Evolutionary conservation across 2,329 filamentous ascomycete genomes (phyloP).

Genomic region (Monascus ruber): DNA sequence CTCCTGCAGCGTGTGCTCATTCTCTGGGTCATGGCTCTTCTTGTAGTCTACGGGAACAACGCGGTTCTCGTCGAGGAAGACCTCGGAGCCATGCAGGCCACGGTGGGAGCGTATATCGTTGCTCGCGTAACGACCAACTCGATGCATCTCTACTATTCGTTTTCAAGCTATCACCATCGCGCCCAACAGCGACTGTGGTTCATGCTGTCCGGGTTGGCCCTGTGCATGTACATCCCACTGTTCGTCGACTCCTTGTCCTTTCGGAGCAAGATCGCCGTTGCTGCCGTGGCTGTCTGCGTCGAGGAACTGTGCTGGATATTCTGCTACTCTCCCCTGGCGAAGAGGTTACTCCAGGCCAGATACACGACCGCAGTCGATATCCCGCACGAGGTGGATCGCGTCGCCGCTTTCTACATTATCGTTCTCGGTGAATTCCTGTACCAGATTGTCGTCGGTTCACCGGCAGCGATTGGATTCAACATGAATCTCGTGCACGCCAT

Average conservation of each 20-base stretch:
- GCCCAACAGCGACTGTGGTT: constrained; percentile 36
- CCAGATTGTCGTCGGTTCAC: constrained; percentile 37
- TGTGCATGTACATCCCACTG: constrained; percentile 35
- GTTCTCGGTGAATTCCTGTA: constrained; percentile 43
- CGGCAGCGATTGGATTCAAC: constrained; percentile 36
- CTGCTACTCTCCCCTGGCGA: constrained; percentile 35
- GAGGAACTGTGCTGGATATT: constrained; percentile 37
- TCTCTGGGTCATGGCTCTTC: constrained; percentile 41
- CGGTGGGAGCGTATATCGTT: constrained; percentile 37
- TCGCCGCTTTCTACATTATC: constrained; percentile 42
- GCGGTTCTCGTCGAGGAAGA: constrained; percentile 34
- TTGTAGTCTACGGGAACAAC: constrained; percentile 41
- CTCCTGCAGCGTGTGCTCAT: constrained; percentile 37
- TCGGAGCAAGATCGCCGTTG: constrained; percentile 31
- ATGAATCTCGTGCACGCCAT: constrained; percentile 34
- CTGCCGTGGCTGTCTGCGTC: constrained; percentile 32
- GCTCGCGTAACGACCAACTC: constrained; percentile 32
- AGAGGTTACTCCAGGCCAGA: constrained; percentile 30
- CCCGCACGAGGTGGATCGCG: constrained; percentile 39
- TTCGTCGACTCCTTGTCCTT: constrained; percentile 33
- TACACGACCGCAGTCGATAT: constrained; percentile 42
- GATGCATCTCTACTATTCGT: constrained; percentile 32
- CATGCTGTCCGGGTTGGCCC: constrained; percentile 29
- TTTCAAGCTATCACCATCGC: constrained; percentile 39
- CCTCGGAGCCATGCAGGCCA: constrained; percentile 34